Evolutionary conservation across 78 protist species (phyloP), one percentile per base, ranked within the genome.

Genomic region (Dictyostelium discoideum): DNA sequence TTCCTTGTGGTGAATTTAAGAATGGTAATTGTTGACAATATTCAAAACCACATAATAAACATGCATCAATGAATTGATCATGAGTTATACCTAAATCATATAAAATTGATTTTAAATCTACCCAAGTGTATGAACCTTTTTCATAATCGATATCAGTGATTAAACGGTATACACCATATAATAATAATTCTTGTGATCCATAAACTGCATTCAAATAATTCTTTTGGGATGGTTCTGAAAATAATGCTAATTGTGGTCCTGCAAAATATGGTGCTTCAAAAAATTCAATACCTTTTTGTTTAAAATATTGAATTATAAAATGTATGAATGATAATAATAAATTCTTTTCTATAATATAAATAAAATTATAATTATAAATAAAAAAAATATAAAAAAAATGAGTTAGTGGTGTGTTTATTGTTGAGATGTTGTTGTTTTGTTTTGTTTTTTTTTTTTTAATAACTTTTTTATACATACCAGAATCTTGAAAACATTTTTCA

Each of bases 11-110:
- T 63, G 69, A 1, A 3, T 20, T 50, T 29, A 82, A 29, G 29
- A 69, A 20, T 16, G 87, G 78, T 48, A 82, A 90, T 42, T 22
- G 46, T 24, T 10, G 48, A 82, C 95, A 72, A 72, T 81, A 90
- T 37, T 90, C 95, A n/a, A 40, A 90, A 14, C 95, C 95, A 50
- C 86, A 80, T 22, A 90, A 24, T 50, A 90, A 37, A 73, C 87
- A 82, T 11, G 95, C 95, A 73, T 90, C 95, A 9, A 90, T 85
- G 29, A 90, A 90, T 73, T 90, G 95, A 72, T 90, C 95, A 72
- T 90, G 95, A 37, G 95, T 72, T 20, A 90, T 6, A 18, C 46
- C 80, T n/a, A 90, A 82, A 54, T 86, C 92, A 29, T 29, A 32
- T 18, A 90, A 10, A n/a, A 90, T 73, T 24, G 79, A 24, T 77